phyloP scores from a whole-genome alignment of 306 rosid genomes.

The Psophocarpus tetragonolobus region DNA sequence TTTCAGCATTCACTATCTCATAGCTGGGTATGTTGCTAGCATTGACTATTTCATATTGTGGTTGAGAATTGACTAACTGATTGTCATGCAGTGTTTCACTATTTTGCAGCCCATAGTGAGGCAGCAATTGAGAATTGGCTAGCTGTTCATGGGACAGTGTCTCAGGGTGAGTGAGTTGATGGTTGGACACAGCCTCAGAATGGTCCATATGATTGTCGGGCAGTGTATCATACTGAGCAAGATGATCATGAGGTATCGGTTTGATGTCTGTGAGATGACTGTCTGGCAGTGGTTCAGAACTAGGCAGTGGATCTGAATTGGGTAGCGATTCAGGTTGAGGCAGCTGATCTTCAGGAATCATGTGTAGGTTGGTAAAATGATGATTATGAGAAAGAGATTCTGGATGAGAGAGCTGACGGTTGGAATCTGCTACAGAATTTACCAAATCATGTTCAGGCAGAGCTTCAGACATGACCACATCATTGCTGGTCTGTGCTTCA shows the following conservation, averaged over 20 bases:
- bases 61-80: conserved; percentile 33
- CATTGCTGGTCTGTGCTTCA: background rate
- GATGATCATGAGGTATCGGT: background rate
- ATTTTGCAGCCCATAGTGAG: conserved; percentile 41
- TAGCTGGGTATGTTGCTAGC: conserved; percentile 33
- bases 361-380: conserved; percentile 19
- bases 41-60: conserved; percentile 34
- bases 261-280: conserved; percentile 6
- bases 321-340: conserved; percentile 40
- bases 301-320: background rate
- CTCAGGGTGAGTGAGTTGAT: conserved; percentile 39
- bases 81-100: conserved; percentile 30
- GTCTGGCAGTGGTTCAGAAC: conserved; percentile 31
- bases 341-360: conserved; percentile 41
- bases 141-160: conserved; percentile 38
- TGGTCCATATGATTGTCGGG: conserved; percentile 37
- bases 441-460: conserved; percentile 25
- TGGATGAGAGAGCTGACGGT: conserved; percentile 25
- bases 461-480: conserved; percentile 8
- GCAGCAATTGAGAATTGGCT: conserved; percentile 32
- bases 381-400: conserved; percentile 29
- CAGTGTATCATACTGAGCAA: conserved; percentile 19
- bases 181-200: conserved; percentile 32
- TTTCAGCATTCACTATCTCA: conserved; percentile 43
- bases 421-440: conserved; percentile 30